phyloP scores from a whole-genome alignment of 345 rosid species.

The Salix viminalis region DNA sequence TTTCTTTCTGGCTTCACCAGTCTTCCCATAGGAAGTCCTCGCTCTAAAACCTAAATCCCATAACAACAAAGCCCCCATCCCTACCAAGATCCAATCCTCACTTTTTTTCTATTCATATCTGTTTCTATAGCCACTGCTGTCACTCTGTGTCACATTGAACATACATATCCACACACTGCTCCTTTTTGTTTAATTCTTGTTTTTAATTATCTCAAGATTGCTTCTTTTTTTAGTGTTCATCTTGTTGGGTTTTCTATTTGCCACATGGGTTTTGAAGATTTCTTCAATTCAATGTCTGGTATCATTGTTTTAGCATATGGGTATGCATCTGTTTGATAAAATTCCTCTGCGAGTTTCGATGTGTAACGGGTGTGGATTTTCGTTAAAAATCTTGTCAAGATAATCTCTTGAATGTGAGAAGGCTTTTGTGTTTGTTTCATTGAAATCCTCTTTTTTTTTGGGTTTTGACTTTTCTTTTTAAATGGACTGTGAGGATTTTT shows the following conservation, averaged over 20 bases:
- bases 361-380: not conserved
- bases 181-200: not conserved
- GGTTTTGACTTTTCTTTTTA: not conserved
- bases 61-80: not conserved
- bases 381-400: not conserved
- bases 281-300: not conserved
- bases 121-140: not conserved
- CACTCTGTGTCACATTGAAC: no score
- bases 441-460: not conserved
- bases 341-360: not conserved
- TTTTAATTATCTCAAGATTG: not conserved
- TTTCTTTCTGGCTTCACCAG: not conserved
- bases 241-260: not conserved
- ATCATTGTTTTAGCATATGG: not conserved
- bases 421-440: not conserved
- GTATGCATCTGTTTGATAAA: not conserved
- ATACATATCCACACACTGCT: not conserved
- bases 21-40: not conserved
- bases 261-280: no score
- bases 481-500: slow-evolving; percentile 11
- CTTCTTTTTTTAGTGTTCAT: not conserved
- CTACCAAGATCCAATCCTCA: not conserved
- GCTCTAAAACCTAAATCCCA: not conserved
- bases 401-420: not conserved
- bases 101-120: not conserved